Percentiles rank a stretch among this genome's conserved stretches.
Evolutionary conservation across 768 basidiomycete genomes (phyloP).

Genomic region (Lentinus brumalis): DNA sequence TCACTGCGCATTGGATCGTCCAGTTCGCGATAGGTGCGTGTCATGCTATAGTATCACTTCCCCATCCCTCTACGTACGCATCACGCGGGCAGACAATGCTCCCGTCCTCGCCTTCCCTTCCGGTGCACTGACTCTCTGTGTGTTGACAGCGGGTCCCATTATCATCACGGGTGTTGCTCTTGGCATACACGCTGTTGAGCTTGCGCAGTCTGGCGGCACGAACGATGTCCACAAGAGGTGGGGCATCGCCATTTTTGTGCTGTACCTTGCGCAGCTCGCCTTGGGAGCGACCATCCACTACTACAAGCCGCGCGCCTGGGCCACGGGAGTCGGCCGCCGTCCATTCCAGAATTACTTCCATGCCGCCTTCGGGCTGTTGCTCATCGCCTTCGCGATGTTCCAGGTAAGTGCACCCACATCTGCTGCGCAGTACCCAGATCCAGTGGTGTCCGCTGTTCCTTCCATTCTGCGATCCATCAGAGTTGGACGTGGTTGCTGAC

Average conservation of each 20-base stretch:
- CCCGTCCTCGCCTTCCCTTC: not conserved
- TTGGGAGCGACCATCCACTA: conserved; percentile 54
- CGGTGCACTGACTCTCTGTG: not conserved
- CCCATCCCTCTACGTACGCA: not conserved
- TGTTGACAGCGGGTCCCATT: conserved; percentile 44
- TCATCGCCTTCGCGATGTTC: conserved; percentile 54
- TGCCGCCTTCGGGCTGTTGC: conserved; percentile 51
- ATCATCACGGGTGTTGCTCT: conserved; percentile 51
- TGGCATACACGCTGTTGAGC: conserved; percentile 40
- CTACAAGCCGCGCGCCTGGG: conserved; percentile 43
- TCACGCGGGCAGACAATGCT: not conserved
- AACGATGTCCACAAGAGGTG: conserved; percentile 51
- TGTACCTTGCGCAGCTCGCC: conserved; percentile 52
- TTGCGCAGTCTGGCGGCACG: conserved; percentile 34
- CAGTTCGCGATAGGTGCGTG: conserved; percentile 43
- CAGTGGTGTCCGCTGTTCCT: not conserved
- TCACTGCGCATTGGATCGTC: conserved; percentile 45
- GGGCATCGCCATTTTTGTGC: conserved; percentile 52
- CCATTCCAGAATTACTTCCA: conserved; percentile 45
- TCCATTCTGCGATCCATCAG: not conserved
- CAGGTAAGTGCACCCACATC: conserved; percentile 27
- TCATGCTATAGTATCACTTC: not conserved
- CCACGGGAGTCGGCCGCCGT: conserved; percentile 32
- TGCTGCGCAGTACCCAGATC: too few relatives aligned
- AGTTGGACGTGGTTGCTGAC: not conserved